Evolutionary conservation across 1,139 yeast species (phyloP), one percentile per base, ranked within the genome.

Genomic region (Protomyces inouyei): DNA sequence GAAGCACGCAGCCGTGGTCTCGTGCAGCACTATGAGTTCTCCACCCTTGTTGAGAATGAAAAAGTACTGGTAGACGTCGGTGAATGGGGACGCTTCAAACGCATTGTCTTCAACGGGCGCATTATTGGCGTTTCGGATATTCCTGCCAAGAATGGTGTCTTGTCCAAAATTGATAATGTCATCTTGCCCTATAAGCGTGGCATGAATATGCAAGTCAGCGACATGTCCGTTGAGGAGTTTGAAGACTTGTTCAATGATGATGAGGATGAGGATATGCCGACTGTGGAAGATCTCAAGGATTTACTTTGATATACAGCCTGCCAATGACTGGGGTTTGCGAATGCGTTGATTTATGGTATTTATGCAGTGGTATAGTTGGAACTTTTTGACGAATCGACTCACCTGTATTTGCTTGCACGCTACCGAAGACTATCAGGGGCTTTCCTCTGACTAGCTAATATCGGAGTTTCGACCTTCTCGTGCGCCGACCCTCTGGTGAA

Each of bases 61-160:
- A 18, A 28, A 16, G 38, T 61, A 32, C 48, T 40, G 52, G 57
- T 61, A 25, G 65, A 61, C 38, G 57, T 61, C 9, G 48, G 57
- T 37, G 57, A 61, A 35, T 56, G 52, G 52, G 61, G 65, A 6
- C 65, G 57, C 6, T 55, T 61, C 57, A 55, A 51, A 54, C 51
- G 54, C 32, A 43, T 61, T 21, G 57, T 52, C 43, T 51, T 61
- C 36, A 61, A 61, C 12, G 65, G 65, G 3, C 48, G 61, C 18
- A 12, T 35, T 3, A n/a, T 61, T 12, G 38, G 56, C 37, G 45
- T 45, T 8, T 43, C 61, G 3, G 65, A 61, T 53, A 56, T 61
- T 32, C 57, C 57, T 9, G 65, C 61, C 57, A 61, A 61, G 40
- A 61, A 61, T 16, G 65, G 65, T 14, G 65, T 61, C 32, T 45